These are phyloP conservation scores for Pharnaceum exiguum DNA, from an alignment of 148 eudicot genomes.

Conservation along the genomic window DNA sequence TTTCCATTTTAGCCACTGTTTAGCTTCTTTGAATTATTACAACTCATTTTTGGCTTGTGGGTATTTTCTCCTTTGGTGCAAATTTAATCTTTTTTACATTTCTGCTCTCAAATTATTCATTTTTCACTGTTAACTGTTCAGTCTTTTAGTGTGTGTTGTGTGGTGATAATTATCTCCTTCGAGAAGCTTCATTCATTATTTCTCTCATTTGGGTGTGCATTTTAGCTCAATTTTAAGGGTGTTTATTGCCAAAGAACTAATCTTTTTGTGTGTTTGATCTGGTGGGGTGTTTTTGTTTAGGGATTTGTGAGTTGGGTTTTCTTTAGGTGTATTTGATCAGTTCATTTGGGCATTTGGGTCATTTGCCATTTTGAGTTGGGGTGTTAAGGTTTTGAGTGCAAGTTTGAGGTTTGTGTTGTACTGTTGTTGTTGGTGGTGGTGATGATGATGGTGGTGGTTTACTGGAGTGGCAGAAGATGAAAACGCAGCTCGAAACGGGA, in stretches of 20 bases:
- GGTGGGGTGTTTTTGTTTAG: neutral
- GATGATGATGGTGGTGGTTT: constrained; percentile 19
- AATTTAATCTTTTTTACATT: neutral
- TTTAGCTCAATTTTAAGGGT: constrained; percentile 6
- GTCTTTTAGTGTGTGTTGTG: neutral
- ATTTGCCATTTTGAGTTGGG: neutral
- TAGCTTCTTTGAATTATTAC: neutral
- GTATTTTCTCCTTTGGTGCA: constrained; percentile 3
- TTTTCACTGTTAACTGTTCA: too few species aligned
- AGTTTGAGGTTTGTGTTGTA: constrained; percentile 6
- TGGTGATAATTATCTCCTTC: neutral
- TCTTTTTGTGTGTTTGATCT: constrained; percentile 18
- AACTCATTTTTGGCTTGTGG: constrained; percentile 12
- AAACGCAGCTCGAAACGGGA: constrained; percentile 10
- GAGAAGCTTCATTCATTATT: neutral
- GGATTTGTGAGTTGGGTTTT: constrained; percentile 11
- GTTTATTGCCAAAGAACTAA: neutral
- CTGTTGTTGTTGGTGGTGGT: neutral
- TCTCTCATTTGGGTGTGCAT: neutral
- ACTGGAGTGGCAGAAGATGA: constrained; percentile 21
- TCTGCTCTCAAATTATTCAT: too few species aligned
- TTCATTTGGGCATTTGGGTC: constrained; percentile 3
- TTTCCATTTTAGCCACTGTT: constrained; percentile 2
- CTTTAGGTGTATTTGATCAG: too few species aligned
- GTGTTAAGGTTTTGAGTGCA: neutral